Evolutionary conservation across 2,329 filamentous ascomycete genomes (phyloP).

Genomic region (Exophiala phaeomuriformis): DNA sequence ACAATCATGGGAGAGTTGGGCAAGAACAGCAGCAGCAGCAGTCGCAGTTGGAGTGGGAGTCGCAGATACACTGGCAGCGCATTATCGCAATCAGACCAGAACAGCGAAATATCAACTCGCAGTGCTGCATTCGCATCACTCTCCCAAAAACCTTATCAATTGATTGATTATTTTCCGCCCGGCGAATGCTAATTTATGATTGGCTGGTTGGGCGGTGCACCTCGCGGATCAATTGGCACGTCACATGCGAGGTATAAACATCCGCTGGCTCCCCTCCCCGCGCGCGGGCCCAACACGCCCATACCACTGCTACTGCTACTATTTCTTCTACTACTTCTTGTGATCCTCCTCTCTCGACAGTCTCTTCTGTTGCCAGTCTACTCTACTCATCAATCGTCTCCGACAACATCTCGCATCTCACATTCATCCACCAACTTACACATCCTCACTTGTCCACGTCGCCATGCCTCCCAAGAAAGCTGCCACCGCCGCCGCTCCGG

Average conservation of each 20-base stretch:
- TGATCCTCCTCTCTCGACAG: neutral
- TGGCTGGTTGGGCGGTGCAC: constrained; percentile 14
- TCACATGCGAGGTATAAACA: constrained; percentile 27
- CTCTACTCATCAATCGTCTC: neutral
- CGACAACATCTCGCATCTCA: neutral
- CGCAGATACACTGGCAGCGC: neutral
- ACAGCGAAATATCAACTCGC: neutral
- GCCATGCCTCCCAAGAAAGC: constrained; percentile 62
- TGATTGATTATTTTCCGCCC: constrained; percentile 5
- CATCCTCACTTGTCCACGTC: constrained; percentile 21
- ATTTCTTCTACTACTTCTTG: constrained; percentile 13
- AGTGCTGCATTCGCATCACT: too few relatives aligned
- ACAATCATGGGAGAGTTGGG: neutral
- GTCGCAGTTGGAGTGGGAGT: neutral
- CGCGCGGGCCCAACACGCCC: constrained; percentile 31
- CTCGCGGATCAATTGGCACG: constrained; percentile 18
- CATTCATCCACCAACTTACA: constrained; percentile 18
- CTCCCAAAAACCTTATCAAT: too few relatives aligned
- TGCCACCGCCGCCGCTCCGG: constrained; percentile 40
- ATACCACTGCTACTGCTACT: constrained; percentile 22
- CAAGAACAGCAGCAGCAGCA: neutral
- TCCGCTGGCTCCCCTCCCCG: constrained; percentile 34
- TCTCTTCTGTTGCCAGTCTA: neutral
- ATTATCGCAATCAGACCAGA: neutral
- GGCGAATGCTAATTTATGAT: constrained; percentile 7